These are phyloP conservation scores for Pichia californica DNA, from an alignment of 805 yeast species.

Conservation along the genomic window DNA sequence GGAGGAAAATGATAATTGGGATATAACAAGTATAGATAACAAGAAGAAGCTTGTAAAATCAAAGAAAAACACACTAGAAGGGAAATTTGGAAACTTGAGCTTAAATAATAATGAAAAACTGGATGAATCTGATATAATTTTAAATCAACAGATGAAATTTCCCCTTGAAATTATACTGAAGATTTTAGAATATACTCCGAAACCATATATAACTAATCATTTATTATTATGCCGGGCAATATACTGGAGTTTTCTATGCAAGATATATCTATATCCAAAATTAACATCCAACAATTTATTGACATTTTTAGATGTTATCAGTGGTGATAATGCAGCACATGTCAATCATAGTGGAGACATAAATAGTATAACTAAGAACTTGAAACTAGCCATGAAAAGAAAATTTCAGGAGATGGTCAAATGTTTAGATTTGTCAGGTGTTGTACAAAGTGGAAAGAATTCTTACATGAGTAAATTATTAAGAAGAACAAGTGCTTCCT, in stretches of 20 bases:
- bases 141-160: slow-evolving; percentile 26
- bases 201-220: slow-evolving; percentile 39
- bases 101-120: background rate
- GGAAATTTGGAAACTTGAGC: background rate
- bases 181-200: slow-evolving; percentile 30
- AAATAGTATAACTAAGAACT: slow-evolving; percentile 4
- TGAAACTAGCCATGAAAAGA: slow-evolving; percentile 9
- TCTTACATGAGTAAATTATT: slow-evolving; percentile 80
- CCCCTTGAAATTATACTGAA: slow-evolving; percentile 46
- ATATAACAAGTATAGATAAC: background rate
- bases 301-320: slow-evolving; percentile 52
- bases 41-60: background rate
- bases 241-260: slow-evolving; percentile 54
- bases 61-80: background rate
- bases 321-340: slow-evolving; percentile 16
- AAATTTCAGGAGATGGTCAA: slow-evolving; percentile 53
- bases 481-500: slow-evolving; percentile 61
- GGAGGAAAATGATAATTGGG: background rate
- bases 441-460: slow-evolving; percentile 87
- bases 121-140: slow-evolving; percentile 11
- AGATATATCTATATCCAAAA: slow-evolving; percentile 57
- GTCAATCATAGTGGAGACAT: slow-evolving; percentile 6
- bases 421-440: slow-evolving; percentile 65
- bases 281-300: slow-evolving; percentile 63
- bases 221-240: slow-evolving; percentile 57